Conservation (phyloP, 2,329 filamentous ascomycete species). For the Xylaria sp. region DNA sequence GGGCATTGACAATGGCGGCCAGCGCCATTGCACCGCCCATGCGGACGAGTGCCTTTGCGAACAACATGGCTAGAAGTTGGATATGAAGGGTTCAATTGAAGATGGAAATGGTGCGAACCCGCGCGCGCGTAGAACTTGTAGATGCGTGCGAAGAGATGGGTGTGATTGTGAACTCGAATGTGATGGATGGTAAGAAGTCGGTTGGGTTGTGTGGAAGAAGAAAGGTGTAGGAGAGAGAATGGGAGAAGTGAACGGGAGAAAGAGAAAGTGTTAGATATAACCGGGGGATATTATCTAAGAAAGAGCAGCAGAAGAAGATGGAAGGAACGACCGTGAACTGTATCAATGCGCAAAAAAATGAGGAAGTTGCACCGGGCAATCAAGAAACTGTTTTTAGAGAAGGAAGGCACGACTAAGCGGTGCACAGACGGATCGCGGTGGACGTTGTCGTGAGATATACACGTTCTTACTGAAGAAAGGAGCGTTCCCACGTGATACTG, state of each 20-base stretch:
- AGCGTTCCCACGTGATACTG: slow-evolving; percentile 5
- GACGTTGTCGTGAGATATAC: background rate
- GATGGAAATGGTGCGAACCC: background rate
- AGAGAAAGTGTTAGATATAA: background rate
- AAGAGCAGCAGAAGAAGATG: background rate
- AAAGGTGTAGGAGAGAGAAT: background rate
- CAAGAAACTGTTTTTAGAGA: no score
- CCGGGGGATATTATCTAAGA: background rate
- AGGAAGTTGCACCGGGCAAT: no score
- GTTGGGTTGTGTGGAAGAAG: background rate
- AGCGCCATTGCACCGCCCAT: slow-evolving; percentile 25
- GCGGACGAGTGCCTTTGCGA: slow-evolving; percentile 22
- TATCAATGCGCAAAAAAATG: no score
- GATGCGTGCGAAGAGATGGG: slow-evolving; percentile 4
- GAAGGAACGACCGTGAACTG: background rate
- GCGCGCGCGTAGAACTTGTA: slow-evolving; percentile 5
- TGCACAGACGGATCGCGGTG: background rate
- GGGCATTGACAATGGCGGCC: slow-evolving; percentile 20
- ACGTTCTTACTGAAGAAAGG: slow-evolving; percentile 5
- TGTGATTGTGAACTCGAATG: background rate
- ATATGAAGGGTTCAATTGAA: background rate
- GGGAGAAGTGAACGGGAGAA: background rate
- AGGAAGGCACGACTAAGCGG: no score
- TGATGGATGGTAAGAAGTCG: background rate
- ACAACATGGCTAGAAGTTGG: slow-evolving; percentile 19